phyloP scores from a whole-genome alignment of 2,329 filamentous ascomycete genomes.

The Fonsecaea nubica region DNA sequence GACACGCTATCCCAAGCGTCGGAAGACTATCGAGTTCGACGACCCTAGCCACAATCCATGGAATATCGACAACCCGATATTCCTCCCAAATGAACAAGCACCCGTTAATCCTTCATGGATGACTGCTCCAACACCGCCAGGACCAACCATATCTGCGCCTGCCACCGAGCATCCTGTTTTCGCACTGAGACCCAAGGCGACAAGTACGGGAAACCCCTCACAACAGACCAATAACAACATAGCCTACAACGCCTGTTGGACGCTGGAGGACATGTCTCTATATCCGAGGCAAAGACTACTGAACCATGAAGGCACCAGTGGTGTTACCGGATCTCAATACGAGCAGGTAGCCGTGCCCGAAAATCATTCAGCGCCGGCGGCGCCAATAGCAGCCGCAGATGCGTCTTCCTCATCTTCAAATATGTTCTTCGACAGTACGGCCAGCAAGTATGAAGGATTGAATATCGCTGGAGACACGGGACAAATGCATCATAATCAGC shows the following conservation, averaged over 20 bases:
- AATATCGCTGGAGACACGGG: not conserved
- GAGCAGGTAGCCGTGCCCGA: not conserved
- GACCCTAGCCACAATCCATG: not conserved
- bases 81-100: not conserved
- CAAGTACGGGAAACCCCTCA: not conserved
- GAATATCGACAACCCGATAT: not conserved
- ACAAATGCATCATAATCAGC: not conserved
- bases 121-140: not conserved
- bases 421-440: not conserved
- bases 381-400: not conserved
- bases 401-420: not conserved
- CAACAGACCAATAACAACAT: not conserved
- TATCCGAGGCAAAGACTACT: not conserved
- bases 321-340: not conserved
- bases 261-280: not conserved
- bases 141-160: not conserved
- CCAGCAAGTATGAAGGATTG: not conserved
- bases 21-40: constrained; percentile 24
- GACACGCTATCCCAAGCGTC: constrained; percentile 16
- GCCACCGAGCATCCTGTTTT: not conserved
- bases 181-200: constrained; percentile 11
- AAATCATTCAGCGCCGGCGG: not conserved
- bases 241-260: not conserved
- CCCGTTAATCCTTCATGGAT: not conserved
- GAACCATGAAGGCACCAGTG: not conserved